Conservation (phyloP, 805 yeast genomes). For the Saccharomycopsis guyanensis region DNA sequence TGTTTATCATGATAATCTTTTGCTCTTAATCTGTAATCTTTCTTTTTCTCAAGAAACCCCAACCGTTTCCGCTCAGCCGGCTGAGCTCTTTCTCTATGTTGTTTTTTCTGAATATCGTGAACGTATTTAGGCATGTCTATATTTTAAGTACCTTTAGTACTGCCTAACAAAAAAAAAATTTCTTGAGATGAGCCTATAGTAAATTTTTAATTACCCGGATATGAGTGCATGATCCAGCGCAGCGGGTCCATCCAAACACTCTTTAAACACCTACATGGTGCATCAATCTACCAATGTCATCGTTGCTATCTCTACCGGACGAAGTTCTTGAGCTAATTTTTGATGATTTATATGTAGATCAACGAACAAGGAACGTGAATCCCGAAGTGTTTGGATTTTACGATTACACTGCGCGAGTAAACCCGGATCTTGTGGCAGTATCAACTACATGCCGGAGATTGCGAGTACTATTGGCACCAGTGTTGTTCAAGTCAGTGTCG, state of each 20-base stretch:
- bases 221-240: too few species aligned
- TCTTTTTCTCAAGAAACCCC: conserved; percentile 91
- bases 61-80: conserved; percentile 60
- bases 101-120: conserved; percentile 91
- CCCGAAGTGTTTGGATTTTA: not conserved
- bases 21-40: conserved; percentile 71
- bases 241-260: too few species aligned
- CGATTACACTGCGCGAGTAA: not conserved
- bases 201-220: too few species aligned
- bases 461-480: not conserved
- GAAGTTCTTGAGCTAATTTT: conserved; percentile 1
- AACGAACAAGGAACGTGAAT: not conserved
- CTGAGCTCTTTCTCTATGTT: conserved; percentile 92
- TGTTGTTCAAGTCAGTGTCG: not conserved
- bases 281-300: too few species aligned
- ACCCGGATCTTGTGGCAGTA: not conserved
- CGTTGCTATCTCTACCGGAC: too few species aligned
- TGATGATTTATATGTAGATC: not conserved
- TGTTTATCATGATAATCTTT: conserved; percentile 53
- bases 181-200: too few species aligned
- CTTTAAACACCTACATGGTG: too few species aligned
- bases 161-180: not conserved
- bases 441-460: not conserved
- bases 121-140: conserved; percentile 62
- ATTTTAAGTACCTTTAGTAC: not conserved